Evolutionary conservation across 2,329 filamentous ascomycete genomes (phyloP), one percentile per base, ranked within the genome.

Genomic region (Trichophyton equinum): DNA sequence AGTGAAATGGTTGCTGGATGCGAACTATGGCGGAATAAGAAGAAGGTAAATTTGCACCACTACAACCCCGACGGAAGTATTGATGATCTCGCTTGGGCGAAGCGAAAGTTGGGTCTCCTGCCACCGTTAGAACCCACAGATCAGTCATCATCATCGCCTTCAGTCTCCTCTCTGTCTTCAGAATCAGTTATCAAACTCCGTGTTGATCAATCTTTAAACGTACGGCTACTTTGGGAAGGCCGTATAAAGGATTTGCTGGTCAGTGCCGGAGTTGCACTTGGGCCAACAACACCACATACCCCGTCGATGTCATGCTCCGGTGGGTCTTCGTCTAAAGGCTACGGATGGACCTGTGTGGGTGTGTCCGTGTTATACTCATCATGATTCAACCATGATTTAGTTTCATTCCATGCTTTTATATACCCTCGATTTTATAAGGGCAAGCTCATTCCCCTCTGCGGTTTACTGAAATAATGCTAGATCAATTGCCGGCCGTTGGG

Each of bases 221-320:
- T 96, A 60, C 89, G 91, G 0, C 73, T 97, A 58, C 76, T 97
- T 22, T 99, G 94, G 92, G 92, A 97, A 72, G 91, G 92, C 1
- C 82, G 91, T 60, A 83, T 95, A 62, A 96, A 97, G 77, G 92
- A 95, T 66, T 77, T 99, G 62, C 80, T 99, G 61, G 95, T 97
- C 72, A 95, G 90, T 67, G 80, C 96, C 47, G 94, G 94, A 8
- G 89, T 90, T 61, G 89, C 85, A 58, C 84, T 99, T 60, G 91
- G 95, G 70, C 79, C 76, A 9, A 70, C 71, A 25, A 3, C 57
- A 13, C 33, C 18, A 58, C 40, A 42, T 27, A 66, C 68, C 9
- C 67, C 69, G 56, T 65, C 64, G 22, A 64, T 63, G 27, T 65
- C 69, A 18, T 64, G 67, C 25, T 64, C 64, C 27, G 63, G 65